A percentile compares a stretch with the other conserved stretches of the same genome.
These are phyloP conservation scores for Lachancea meyersii DNA, from an alignment of 805 yeast genomes.

Conservation along the genomic window DNA sequence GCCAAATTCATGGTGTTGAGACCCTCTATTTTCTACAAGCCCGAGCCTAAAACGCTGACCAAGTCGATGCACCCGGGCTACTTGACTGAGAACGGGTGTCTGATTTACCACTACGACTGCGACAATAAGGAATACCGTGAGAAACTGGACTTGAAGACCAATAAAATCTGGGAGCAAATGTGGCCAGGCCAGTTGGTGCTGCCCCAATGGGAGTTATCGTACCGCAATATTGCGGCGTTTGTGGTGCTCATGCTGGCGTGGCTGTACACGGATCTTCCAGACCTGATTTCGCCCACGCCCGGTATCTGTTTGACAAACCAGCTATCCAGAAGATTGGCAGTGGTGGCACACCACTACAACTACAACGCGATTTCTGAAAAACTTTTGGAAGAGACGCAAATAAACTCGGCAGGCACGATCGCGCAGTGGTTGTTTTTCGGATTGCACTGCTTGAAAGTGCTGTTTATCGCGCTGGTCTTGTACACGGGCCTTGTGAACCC, in stretches of 20 bases:
- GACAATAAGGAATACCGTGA: slow-evolving; percentile 41
- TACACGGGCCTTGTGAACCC: slow-evolving; percentile 80
- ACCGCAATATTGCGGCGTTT: slow-evolving; percentile 13
- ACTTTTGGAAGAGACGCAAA: slow-evolving; percentile 44
- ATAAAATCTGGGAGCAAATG: slow-evolving; percentile 48
- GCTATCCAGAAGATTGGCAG: slow-evolving; percentile 34
- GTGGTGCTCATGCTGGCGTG: slow-evolving; percentile 45
- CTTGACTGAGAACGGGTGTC: slow-evolving; percentile 75
- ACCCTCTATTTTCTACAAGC: slow-evolving; percentile 69
- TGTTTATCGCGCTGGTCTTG: slow-evolving; percentile 49
- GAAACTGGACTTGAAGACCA: slow-evolving; percentile 44
- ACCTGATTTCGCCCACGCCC: slow-evolving; percentile 83
- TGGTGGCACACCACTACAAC: slow-evolving; percentile 32
- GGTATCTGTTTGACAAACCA: slow-evolving; percentile 74
- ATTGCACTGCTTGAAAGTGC: slow-evolving; percentile 62
- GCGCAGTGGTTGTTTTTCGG: slow-evolving; percentile 65
- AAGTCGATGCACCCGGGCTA: slow-evolving; percentile 59
- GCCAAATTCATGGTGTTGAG: slow-evolving; percentile 64
- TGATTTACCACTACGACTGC: slow-evolving; percentile 62
- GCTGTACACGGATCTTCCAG: slow-evolving; percentile 94
- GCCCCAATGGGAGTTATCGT: slow-evolving; percentile 30
- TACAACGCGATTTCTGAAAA: slow-evolving; percentile 39
- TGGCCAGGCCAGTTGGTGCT: slow-evolving; percentile 87
- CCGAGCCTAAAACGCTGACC: slow-evolving; percentile 58
- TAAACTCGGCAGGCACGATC: slow-evolving; percentile 34